Conservation (phyloP, 2,329 filamentous ascomycete genomes). For the Macroventuria anomochaeta region DNA sequence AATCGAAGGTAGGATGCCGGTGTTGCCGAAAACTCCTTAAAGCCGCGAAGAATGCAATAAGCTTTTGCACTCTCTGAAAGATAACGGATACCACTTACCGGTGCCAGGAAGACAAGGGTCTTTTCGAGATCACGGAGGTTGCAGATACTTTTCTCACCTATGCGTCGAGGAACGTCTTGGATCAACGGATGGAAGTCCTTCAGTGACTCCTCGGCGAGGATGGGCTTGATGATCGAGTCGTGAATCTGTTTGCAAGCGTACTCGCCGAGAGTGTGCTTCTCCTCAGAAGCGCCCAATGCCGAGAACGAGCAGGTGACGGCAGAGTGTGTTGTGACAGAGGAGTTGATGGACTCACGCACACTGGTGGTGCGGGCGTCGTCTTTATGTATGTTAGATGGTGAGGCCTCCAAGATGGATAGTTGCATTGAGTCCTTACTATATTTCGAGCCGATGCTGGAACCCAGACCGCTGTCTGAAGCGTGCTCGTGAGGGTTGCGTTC, state of each 20-base stretch:
- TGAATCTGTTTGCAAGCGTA: slow-evolving; percentile 79
- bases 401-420: slow-evolving; percentile 23
- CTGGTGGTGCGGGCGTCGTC: slow-evolving; percentile 40
- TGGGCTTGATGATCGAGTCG: slow-evolving; percentile 76
- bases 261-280: slow-evolving; percentile 67
- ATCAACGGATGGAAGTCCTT: slow-evolving; percentile 84
- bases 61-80: slow-evolving; percentile 67
- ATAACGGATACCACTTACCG: slow-evolving; percentile 75
- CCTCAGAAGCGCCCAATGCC: slow-evolving; percentile 43
- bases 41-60: slow-evolving; percentile 65
- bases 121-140: slow-evolving; percentile 95
- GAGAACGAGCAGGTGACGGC: slow-evolving; percentile 56
- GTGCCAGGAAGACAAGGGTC: slow-evolving; percentile 86
- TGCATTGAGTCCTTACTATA: slow-evolving; percentile 45
- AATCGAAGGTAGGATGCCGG: slow-evolving; percentile 83
- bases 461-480: slow-evolving; percentile 86
- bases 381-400: slow-evolving; percentile 46
- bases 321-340: slow-evolving; percentile 47
- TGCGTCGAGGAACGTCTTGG: slow-evolving; percentile 77
- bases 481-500: slow-evolving; percentile 63
- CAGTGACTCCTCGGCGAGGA: slow-evolving; percentile 74
- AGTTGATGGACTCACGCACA: slow-evolving; percentile 46
- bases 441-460: slow-evolving; percentile 72
- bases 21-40: slow-evolving; percentile 75
- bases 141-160: slow-evolving; percentile 83